A percentile compares a stretch with the other conserved stretches of the same genome.
These are phyloP conservation scores for Nakaseomyces bracarensis DNA, from an alignment of 1,139 yeast species.

Conservation along the genomic window DNA sequence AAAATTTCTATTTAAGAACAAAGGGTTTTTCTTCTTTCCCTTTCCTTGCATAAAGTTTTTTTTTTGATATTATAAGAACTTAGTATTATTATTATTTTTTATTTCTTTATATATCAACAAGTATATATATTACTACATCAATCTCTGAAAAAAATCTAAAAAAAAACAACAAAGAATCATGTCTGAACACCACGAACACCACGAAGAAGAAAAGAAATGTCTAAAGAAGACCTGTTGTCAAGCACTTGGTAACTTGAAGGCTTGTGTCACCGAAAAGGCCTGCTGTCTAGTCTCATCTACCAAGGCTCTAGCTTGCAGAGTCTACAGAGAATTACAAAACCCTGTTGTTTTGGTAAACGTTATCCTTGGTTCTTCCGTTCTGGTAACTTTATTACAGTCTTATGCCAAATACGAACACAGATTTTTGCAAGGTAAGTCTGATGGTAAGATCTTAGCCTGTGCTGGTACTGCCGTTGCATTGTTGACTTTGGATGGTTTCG, in stretches of 20 bases:
- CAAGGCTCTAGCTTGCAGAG: constrained; percentile 13
- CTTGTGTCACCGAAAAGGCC: constrained; percentile 1
- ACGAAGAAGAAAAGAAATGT: constrained; percentile 6
- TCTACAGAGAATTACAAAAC: constrained; percentile 43
- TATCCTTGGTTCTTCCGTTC: constrained; percentile 43
- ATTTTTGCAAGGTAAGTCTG: constrained; percentile 38
- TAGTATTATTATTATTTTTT: not conserved
- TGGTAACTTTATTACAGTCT: constrained; percentile 43
- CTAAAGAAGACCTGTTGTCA: constrained; percentile 1
- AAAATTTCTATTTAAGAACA: constrained; percentile 2
- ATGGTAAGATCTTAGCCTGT: constrained; percentile 43
- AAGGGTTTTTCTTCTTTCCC: not conserved
- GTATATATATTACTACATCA: not conserved
- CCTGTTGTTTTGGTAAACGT: constrained; percentile 55
- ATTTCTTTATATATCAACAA: not conserved
- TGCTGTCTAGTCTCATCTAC: constrained; percentile 11
- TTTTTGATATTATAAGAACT: not conserved
- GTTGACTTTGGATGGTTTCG: constrained; percentile 45
- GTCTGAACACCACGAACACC: constrained; percentile 6
- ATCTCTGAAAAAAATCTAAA: not conserved
- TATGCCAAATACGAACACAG: constrained; percentile 43
- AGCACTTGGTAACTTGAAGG: not conserved
- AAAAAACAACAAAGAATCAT: not conserved
- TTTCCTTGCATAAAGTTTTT: not conserved
- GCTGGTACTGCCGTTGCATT: constrained; percentile 49